Base-by-base conservation (phyloP, 2,329 filamentous ascomycete species). In the Pseudopyrenochaeta lycopersici region DNA sequence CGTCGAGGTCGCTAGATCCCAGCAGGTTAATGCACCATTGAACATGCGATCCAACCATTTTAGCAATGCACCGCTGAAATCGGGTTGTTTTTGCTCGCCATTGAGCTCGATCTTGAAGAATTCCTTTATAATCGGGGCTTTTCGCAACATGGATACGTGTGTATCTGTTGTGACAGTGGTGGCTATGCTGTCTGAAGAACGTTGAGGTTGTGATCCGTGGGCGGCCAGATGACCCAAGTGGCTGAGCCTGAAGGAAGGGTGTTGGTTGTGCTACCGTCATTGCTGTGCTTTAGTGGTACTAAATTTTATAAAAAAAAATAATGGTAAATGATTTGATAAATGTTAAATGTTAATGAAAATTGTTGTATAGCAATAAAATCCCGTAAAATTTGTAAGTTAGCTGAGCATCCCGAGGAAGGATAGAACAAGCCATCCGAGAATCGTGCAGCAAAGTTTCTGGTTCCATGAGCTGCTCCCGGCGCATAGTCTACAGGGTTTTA, bases 221-320 rank as follows among this genome's bases (percentile, higher is more conserved):
- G 54, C 2, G 67, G 67, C 65, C 67, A 70, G 31, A 68, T 56
- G 3, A 65, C 58, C 60, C 63, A 67, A 4, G 59, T 40, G 2
- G 66, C 35, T 2, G 52, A 49, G 10, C 67, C 64, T 10, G 52
- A 47, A 4, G 66, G 42, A 2, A 70, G 36, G 1, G 58, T 64
- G 3, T 45, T 52, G 45, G 53, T 59, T 3, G 53, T 63, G 6
- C 32, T 57, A 9, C 58, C 48, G 33, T 66, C 67, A 17, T 59
- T 64, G 33, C 49, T 58, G 42, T 66, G 62, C 17, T 67, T 52
- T 6, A 68, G 47, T 1, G 48, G 15, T 1, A 62, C n/a, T n/a
- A n/a, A n/a, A n/a, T n/a, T n/a, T n/a, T n/a, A n/a, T n/a, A n/a
- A n/a, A n/a, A n/a, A n/a, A n/a, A n/a, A n/a, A n/a, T n/a, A n/a